Conservation (phyloP, 2,329 filamentous ascomycete species). For the Pestalotiopsis fici region DNA sequence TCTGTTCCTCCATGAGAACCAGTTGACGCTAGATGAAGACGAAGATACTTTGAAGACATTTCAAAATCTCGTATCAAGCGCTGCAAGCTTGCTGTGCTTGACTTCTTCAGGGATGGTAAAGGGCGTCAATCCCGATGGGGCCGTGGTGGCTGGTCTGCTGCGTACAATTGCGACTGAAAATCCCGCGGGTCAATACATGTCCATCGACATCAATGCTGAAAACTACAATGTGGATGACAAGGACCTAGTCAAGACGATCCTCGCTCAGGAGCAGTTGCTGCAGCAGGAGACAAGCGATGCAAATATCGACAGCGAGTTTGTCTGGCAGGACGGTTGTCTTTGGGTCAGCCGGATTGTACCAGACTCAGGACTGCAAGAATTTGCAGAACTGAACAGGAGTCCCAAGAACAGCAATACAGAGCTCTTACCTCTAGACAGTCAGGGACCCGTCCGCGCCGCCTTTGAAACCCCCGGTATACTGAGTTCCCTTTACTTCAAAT, state of each 20-base stretch:
- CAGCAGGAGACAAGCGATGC: not conserved
- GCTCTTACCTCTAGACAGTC: slow-evolving; percentile 15
- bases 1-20: no score
- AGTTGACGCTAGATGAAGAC: no score
- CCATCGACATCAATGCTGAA: slow-evolving; percentile 20
- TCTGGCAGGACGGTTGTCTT: slow-evolving; percentile 27
- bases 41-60: no score
- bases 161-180: slow-evolving; percentile 25
- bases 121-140: slow-evolving; percentile 17
- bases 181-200: slow-evolving; percentile 17
- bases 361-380: slow-evolving; percentile 15
- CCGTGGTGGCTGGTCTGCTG: slow-evolving; percentile 23
- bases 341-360: slow-evolving; percentile 28
- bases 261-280: slow-evolving; percentile 14
- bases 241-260: slow-evolving; percentile 16
- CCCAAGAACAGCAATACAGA: no score
- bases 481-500: slow-evolving; percentile 25
- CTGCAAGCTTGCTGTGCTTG: no score
- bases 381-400: no score
- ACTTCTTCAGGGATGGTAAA: no score
- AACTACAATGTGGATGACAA: slow-evolving; percentile 7
- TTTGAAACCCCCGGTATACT: slow-evolving; percentile 29
- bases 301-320: slow-evolving; percentile 27
- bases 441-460: slow-evolving; percentile 21
- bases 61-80: no score